phyloP scores from a whole-genome alignment of 306 rosid species.

The Astragalus membranaceus region DNA sequence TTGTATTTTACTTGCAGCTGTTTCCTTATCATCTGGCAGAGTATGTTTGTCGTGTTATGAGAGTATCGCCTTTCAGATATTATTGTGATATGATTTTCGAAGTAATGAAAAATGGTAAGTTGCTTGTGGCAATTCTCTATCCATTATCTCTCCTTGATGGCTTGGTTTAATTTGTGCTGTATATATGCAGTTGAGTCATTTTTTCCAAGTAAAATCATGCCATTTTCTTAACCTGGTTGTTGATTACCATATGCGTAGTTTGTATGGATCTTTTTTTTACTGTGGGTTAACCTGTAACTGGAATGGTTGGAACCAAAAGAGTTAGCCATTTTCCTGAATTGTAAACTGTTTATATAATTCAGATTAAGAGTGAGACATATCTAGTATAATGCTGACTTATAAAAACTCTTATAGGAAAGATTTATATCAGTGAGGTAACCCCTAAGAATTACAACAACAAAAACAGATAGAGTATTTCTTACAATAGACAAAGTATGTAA shows the following conservation, averaged over 20 bases:
- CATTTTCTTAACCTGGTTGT: neutral
- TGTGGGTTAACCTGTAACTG: too few species aligned
- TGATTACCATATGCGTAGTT: neutral
- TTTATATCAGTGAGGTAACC: too few species aligned
- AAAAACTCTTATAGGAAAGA: too few species aligned
- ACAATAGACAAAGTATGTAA: constrained; percentile 92
- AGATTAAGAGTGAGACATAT: too few species aligned
- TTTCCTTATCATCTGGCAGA: constrained; percentile 97
- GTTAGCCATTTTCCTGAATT: too few species aligned
- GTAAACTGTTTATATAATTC: too few species aligned
- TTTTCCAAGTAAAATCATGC: neutral
- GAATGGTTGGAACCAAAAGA: too few species aligned
- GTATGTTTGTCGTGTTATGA: constrained; percentile 93
- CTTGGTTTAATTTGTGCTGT: constrained; percentile 1
- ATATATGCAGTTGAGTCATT: neutral
- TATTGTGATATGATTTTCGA: constrained; percentile 95
- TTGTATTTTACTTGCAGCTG: constrained; percentile 61
- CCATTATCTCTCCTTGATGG: constrained; percentile 8
- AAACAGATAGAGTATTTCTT: neutral
- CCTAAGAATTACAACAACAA: neutral
- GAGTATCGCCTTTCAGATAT: constrained; percentile 95
- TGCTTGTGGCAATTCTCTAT: constrained; percentile 24
- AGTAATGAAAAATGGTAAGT: constrained; percentile 92
- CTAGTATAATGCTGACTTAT: too few species aligned
- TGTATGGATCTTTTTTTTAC: too few species aligned